Percentiles rank a stretch among this genome's conserved stretches.
These are phyloP conservation scores for Phaffomyces thermotolerans DNA, from an alignment of 805 yeast species.

Conservation along the genomic window DNA sequence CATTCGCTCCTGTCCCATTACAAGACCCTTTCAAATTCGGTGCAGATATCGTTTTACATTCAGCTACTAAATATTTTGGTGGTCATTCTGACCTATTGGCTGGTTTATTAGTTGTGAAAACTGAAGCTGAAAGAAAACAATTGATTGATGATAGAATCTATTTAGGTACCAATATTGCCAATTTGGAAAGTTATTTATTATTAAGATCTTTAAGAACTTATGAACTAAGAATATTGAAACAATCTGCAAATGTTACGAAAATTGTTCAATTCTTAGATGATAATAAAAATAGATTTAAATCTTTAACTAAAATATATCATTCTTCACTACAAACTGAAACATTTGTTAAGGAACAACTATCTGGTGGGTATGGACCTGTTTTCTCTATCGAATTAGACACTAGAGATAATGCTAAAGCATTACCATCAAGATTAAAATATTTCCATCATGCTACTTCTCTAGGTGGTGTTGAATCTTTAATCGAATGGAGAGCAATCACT, in stretches of 20 bases:
- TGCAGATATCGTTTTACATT: slow-evolving; percentile 85
- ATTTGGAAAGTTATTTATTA: slow-evolving; percentile 67
- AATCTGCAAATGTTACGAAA: slow-evolving; percentile 52
- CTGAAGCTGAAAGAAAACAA: slow-evolving; percentile 34
- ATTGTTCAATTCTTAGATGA: slow-evolving; percentile 54
- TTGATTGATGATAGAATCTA: slow-evolving; percentile 57
- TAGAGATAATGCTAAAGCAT: slow-evolving; percentile 46
- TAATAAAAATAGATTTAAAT: slow-evolving; percentile 41
- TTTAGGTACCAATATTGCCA: slow-evolving; percentile 75
- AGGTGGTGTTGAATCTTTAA: slow-evolving; percentile 86
- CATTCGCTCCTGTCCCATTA: slow-evolving; percentile 91
- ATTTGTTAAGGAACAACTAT: slow-evolving; percentile 59
- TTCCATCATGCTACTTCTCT: slow-evolving; percentile 90
- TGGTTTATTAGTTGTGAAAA: slow-evolving; percentile 69
- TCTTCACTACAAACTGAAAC: slow-evolving; percentile 71
- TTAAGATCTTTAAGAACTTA: slow-evolving; percentile 77
- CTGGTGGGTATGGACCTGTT: slow-evolving; percentile 65
- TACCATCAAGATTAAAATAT: slow-evolving; percentile 59
- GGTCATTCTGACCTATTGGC: slow-evolving; percentile 93
- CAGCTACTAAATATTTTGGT: slow-evolving; percentile 89
- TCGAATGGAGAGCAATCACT: slow-evolving; percentile 84
- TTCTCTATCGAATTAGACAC: slow-evolving; percentile 54
- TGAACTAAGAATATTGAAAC: slow-evolving; percentile 62
- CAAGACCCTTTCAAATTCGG: slow-evolving; percentile 76
- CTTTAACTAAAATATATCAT: slow-evolving; percentile 50